Conservation (phyloP, 768 basidiomycete genomes). For the Tricholomella constricta region DNA sequence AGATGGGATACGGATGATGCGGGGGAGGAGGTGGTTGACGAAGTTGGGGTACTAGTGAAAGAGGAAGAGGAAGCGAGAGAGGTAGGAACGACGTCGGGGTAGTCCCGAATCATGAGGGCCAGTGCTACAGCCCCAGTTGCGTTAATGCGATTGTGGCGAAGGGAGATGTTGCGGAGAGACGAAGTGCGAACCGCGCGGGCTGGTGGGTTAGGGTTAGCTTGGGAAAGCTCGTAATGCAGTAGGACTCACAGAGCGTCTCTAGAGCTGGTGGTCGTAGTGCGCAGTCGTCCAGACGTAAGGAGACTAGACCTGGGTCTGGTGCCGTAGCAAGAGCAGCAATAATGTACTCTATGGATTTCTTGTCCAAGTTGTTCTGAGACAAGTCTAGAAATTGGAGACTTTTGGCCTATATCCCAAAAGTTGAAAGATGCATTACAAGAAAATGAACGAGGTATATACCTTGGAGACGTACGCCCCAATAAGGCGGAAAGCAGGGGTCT, state of each 20-base stretch:
- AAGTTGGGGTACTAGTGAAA: slow-evolving; percentile 28
- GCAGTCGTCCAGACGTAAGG: slow-evolving; percentile 89
- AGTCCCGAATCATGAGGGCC: slow-evolving; percentile 96
- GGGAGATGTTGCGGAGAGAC: slow-evolving; percentile 82
- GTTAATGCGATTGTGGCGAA: slow-evolving; percentile 86
- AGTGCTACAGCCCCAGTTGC: slow-evolving; percentile 87
- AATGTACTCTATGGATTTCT: slow-evolving; percentile 81
- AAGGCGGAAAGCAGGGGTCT: slow-evolving; percentile 72
- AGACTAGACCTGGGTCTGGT: slow-evolving; percentile 63
- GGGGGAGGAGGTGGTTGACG: slow-evolving; percentile 41
- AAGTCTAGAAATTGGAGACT: slow-evolving; percentile 86
- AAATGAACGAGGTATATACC: slow-evolving; percentile 36
- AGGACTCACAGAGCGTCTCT: slow-evolving; percentile 76
- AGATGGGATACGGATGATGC: slow-evolving; percentile 34
- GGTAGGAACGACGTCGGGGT: slow-evolving; percentile 72
- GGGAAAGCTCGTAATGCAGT: not conserved
- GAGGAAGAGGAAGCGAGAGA: slow-evolving; percentile 33
- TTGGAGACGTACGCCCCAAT: slow-evolving; percentile 80
- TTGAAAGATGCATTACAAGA: not conserved
- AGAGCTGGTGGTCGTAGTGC: slow-evolving; percentile 69
- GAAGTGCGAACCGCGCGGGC: slow-evolving; percentile 85
- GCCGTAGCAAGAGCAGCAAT: slow-evolving; percentile 63
- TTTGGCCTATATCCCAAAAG: slow-evolving; percentile 53
- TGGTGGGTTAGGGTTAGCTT: slow-evolving; percentile 27
- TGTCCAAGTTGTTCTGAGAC: slow-evolving; percentile 84